Evolutionary conservation across 1,284 basidiomycete species (phyloP).

Genomic region (Ganoderma lingzhi): DNA sequence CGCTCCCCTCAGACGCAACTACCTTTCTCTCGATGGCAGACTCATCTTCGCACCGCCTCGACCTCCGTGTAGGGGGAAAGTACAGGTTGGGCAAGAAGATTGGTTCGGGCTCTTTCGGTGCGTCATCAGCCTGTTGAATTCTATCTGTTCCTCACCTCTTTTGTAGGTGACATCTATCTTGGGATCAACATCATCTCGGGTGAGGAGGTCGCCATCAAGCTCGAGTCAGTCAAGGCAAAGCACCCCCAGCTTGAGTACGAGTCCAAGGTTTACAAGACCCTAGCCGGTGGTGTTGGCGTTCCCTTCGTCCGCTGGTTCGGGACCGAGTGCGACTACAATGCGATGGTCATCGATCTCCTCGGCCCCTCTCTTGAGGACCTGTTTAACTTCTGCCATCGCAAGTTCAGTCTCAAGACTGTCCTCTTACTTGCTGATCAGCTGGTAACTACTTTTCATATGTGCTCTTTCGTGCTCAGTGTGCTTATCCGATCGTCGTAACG

Average conservation of each 20-base stretch:
- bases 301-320: constrained; percentile 99
- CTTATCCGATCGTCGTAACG: constrained; percentile 18
- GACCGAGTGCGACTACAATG: constrained; percentile 99
- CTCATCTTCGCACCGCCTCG: constrained; percentile 77
- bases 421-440: constrained; percentile 97
- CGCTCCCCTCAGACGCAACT: constrained; percentile 17
- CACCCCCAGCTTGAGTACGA: constrained; percentile 99
- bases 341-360: constrained; percentile 98
- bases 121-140: constrained; percentile 41
- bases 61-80: constrained; percentile 97
- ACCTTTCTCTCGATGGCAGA: constrained; percentile 63
- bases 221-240: constrained; percentile 99
- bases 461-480: constrained; percentile 16
- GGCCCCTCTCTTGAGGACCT: constrained; percentile 98
- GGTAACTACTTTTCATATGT: constrained; percentile 55
- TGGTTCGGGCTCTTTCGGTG: constrained; percentile 97
- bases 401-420: constrained; percentile 97
- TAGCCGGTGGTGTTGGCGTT: constrained; percentile 97
- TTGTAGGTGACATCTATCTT: constrained; percentile 95
- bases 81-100: constrained; percentile 99
- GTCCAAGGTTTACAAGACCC: constrained; percentile 96
- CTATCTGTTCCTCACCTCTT: neutral
- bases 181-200: constrained; percentile 99
- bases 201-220: constrained; percentile 99
- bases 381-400: constrained; percentile 99